Conservation (phyloP, 768 basidiomycete species). For the Lentinula edodes region DNA sequence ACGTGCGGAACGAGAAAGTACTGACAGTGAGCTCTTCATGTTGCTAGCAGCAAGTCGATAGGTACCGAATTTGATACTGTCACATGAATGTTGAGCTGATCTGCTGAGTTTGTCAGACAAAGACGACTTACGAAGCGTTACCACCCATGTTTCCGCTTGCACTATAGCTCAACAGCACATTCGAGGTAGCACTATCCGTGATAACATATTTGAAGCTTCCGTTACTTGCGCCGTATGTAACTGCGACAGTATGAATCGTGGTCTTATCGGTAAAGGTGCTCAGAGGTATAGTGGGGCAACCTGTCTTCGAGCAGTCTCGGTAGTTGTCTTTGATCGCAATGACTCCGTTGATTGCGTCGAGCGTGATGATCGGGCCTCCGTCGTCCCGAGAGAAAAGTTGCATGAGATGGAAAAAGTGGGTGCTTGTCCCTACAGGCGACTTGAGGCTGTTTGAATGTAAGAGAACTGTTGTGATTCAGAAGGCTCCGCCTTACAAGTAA, state of each 20-base stretch:
- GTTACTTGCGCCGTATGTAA: background rate
- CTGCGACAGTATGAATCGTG: slow-evolving; percentile 4
- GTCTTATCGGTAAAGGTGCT: slow-evolving; percentile 7
- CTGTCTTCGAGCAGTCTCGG: slow-evolving; percentile 6
- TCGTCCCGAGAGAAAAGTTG: slow-evolving; percentile 5
- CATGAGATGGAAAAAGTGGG: slow-evolving; percentile 10
- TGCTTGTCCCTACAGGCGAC: slow-evolving; percentile 5
- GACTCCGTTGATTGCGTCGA: background rate
- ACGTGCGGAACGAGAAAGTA: background rate
- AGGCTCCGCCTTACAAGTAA: background rate
- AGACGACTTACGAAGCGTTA: background rate
- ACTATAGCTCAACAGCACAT: background rate
- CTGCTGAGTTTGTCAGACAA: too few relatives aligned
- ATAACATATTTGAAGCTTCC: background rate
- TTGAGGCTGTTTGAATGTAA: background rate
- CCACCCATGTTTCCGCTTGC: background rate
- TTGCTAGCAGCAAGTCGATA: background rate
- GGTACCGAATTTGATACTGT: background rate
- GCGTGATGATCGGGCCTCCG: slow-evolving; percentile 3
- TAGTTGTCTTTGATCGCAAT: slow-evolving; percentile 5
- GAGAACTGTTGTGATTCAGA: too few relatives aligned
- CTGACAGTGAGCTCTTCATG: background rate
- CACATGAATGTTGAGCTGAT: background rate
- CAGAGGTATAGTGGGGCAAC: slow-evolving; percentile 7
- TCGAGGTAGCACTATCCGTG: background rate